Percentiles rank a stretch among this genome's conserved stretches.
Evolutionary conservation across 1,139 yeast species (phyloP).

Genomic region (Scheffersomyces titani): DNA sequence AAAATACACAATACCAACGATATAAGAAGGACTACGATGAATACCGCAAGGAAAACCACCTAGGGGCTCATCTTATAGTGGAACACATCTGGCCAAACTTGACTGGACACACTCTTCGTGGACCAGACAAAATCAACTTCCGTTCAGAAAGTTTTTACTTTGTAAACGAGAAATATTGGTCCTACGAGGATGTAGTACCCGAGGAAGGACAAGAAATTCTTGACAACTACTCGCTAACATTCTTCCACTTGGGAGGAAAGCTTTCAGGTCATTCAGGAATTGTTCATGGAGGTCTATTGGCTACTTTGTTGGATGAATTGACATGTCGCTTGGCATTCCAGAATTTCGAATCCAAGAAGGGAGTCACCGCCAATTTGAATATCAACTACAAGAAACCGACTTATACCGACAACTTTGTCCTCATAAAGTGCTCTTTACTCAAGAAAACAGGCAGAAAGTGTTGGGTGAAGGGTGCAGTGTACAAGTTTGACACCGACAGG

Average conservation of each 20-base stretch:
- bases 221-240: slow-evolving; percentile 36
- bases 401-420: slow-evolving; percentile 30
- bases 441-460: slow-evolving; percentile 45
- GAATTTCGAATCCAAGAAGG: slow-evolving; percentile 42
- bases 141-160: slow-evolving; percentile 40
- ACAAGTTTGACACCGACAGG: slow-evolving; percentile 15
- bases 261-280: slow-evolving; percentile 53
- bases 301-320: slow-evolving; percentile 54
- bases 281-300: slow-evolving; percentile 59
- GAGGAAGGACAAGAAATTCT: slow-evolving; percentile 8
- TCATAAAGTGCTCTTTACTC: slow-evolving; percentile 35
- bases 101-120: slow-evolving; percentile 39
- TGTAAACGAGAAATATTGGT: slow-evolving; percentile 32
- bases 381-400: slow-evolving; percentile 44
- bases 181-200: slow-evolving; percentile 11
- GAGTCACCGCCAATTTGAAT: slow-evolving; percentile 50
- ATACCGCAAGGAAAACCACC: slow-evolving; percentile 5
- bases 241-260: slow-evolving; percentile 46
- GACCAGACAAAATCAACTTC: slow-evolving; percentile 36
- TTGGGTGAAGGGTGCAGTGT: slow-evolving; percentile 43
- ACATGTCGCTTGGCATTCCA: slow-evolving; percentile 56
- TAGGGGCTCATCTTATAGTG: slow-evolving; percentile 3
- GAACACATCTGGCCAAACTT: slow-evolving; percentile 32
- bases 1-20: slow-evolving; percentile 6
- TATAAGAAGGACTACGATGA: slow-evolving; percentile 8